phyloP scores from a whole-genome alignment of 345 rosid species.

The Citrus trifoliata region DNA sequence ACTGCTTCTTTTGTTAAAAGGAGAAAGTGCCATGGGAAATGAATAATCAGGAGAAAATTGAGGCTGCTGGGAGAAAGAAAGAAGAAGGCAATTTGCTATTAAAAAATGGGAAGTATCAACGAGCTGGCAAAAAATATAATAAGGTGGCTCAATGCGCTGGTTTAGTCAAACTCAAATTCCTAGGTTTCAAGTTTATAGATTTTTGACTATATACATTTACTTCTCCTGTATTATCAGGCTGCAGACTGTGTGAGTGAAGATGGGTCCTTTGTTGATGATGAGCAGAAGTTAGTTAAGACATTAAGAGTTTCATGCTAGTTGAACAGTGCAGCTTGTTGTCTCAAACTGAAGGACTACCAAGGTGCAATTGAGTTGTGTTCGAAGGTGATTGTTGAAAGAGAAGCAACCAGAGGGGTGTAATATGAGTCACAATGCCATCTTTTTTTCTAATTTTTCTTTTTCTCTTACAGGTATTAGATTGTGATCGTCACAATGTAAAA shows the following conservation, averaged over 20 bases:
- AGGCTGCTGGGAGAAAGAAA: slow-evolving; percentile 45
- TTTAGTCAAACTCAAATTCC: slow-evolving; percentile 1
- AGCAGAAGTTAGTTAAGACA: slow-evolving; percentile 36
- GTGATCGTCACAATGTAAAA: slow-evolving; percentile 47
- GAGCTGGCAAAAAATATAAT: slow-evolving; percentile 51
- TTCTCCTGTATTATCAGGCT: slow-evolving; percentile 33
- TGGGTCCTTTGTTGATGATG: slow-evolving; percentile 39
- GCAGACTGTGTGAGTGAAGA: slow-evolving; percentile 45
- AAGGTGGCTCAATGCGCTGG: slow-evolving; percentile 33
- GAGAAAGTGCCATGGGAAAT: slow-evolving; percentile 48
- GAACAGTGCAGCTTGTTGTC: slow-evolving; percentile 62
- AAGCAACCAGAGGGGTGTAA: not conserved
- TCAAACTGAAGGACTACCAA: slow-evolving; percentile 43
- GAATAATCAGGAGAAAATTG: slow-evolving; percentile 48
- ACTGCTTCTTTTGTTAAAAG: slow-evolving; percentile 11
- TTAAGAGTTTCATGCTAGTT: slow-evolving; percentile 55
- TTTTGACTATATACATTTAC: not conserved
- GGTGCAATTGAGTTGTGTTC: slow-evolving; percentile 50
- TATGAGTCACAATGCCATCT: not conserved
- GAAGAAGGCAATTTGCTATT: slow-evolving; percentile 58
- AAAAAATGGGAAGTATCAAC: slow-evolving; percentile 46
- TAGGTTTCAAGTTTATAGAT: not conserved
- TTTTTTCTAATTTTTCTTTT: slow-evolving; percentile 7
- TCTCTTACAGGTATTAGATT: slow-evolving; percentile 41
- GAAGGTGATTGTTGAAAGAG: slow-evolving; percentile 29